Conservation (phyloP, 192 early-diverging fungal genomes). For the Linnemannia exigua region DNA sequence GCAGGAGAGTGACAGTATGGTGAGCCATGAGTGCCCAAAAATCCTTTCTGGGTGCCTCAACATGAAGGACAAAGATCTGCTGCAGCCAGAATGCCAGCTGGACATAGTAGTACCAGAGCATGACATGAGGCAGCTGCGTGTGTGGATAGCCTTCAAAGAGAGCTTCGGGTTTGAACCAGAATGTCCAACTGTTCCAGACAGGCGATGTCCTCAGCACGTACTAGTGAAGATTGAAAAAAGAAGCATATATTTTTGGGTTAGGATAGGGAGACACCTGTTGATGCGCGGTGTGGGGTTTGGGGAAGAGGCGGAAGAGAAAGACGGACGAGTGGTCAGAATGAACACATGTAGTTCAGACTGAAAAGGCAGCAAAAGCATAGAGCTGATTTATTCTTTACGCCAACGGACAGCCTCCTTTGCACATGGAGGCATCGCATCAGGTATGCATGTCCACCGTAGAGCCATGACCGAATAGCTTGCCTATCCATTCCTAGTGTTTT, state of each 20-base stretch:
- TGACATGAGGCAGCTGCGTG: slow-evolving; percentile 55
- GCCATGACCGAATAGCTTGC: neutral
- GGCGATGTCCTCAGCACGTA: slow-evolving; percentile 72
- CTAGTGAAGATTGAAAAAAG: slow-evolving; percentile 22
- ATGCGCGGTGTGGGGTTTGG: neutral
- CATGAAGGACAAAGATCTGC: slow-evolving; percentile 69
- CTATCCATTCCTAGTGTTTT: neutral
- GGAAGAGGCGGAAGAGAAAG: neutral
- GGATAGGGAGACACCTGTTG: neutral
- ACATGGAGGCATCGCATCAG: too few relatives aligned
- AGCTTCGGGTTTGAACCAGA: slow-evolving; percentile 59
- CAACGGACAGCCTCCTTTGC: neutral
- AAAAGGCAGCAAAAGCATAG: neutral
- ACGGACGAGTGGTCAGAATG: neutral
- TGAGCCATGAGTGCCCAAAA: slow-evolving; percentile 69
- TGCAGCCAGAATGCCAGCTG: slow-evolving; percentile 74
- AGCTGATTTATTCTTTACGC: neutral
- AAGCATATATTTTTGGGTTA: neutral
- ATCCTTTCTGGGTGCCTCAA: slow-evolving; percentile 72
- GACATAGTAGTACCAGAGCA: slow-evolving; percentile 72
- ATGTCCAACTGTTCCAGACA: slow-evolving; percentile 72
- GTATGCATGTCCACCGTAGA: neutral
- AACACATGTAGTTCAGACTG: neutral
- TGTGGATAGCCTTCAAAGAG: slow-evolving; percentile 71
- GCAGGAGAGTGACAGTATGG: slow-evolving; percentile 70